phyloP scores from a whole-genome alignment of 139 green algal species.

The Haematococcus sp. region DNA sequence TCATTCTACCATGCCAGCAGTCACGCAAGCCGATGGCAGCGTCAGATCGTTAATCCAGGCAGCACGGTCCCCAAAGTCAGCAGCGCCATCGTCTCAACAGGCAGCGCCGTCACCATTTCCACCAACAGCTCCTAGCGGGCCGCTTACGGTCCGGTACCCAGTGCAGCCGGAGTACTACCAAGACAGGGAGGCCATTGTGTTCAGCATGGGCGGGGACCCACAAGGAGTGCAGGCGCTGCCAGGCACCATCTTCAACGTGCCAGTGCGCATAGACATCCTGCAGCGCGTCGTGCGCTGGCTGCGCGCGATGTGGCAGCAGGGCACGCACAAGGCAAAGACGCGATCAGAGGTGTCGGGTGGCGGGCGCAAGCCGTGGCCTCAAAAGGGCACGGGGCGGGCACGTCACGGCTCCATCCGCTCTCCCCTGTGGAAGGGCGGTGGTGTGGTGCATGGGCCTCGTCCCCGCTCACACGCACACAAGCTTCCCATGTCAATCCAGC shows the following conservation, averaged over 20 bases:
- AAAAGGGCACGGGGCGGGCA: conserved; percentile 93
- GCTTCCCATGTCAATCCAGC: conserved; percentile 42
- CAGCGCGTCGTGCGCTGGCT: conserved; percentile 87
- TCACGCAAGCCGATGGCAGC: too few species aligned
- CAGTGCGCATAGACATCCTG: conserved; percentile 82
- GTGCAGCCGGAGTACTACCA: conserved; percentile 20
- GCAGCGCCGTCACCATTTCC: conserved; percentile 16
- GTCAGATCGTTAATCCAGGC: too few species aligned
- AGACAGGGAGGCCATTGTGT: conserved; percentile 25
- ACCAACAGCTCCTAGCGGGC: conserved; percentile 1
- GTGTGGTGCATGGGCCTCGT: conserved; percentile 70
- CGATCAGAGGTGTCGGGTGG: conserved; percentile 83
- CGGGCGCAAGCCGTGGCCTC: conserved; percentile 90
- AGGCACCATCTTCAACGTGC: conserved; percentile 55
- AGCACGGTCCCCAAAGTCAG: too few species aligned
- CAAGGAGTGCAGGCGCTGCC: conserved; percentile 23
- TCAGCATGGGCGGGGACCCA: conserved; percentile 24
- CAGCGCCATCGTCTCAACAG: too few species aligned
- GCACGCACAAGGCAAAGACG: conserved; percentile 72
- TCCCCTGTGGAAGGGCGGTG: conserved; percentile 80
- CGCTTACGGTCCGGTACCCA: conserved; percentile 32
- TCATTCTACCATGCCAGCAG: too few species aligned
- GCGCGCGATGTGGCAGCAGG: conserved; percentile 82
- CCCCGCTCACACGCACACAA: conserved; percentile 70
- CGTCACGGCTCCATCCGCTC: conserved; percentile 79